Conservation (phyloP, 176 grass and related monocot species). For the Oryza brachyantha region DNA sequence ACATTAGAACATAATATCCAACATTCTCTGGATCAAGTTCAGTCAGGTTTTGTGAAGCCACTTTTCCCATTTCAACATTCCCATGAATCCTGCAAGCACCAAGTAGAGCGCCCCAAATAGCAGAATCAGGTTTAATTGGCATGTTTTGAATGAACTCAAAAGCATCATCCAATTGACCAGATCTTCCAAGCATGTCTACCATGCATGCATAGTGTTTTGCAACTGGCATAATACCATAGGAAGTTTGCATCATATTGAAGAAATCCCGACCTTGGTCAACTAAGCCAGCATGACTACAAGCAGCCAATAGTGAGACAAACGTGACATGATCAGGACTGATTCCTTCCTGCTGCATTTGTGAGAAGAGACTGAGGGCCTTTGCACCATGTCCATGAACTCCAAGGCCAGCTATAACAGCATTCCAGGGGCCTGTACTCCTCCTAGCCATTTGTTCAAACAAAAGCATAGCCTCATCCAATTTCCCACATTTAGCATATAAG, state of each 20-base stretch:
- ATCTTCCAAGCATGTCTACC: slow-evolving; percentile 65
- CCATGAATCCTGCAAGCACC: slow-evolving; percentile 79
- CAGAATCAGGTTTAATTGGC: slow-evolving; percentile 58
- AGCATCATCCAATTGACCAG: slow-evolving; percentile 55
- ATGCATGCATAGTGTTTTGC: slow-evolving; percentile 66
- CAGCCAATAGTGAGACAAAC: slow-evolving; percentile 69
- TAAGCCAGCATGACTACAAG: slow-evolving; percentile 72
- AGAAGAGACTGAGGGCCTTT: slow-evolving; percentile 48
- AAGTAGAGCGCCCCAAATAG: slow-evolving; percentile 69
- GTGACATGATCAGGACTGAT: slow-evolving; percentile 71
- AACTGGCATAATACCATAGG: slow-evolving; percentile 44
- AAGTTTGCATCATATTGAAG: slow-evolving; percentile 53
- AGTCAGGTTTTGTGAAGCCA: slow-evolving; percentile 60
- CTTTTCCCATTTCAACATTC: slow-evolving; percentile 62
- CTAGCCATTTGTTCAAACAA: slow-evolving; percentile 54
- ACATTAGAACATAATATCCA: slow-evolving; percentile 78
- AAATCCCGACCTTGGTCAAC: slow-evolving; percentile 61
- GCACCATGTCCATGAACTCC: slow-evolving; percentile 61
- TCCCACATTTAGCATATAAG: slow-evolving; percentile 81
- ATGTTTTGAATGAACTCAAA: slow-evolving; percentile 58
- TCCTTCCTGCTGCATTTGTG: slow-evolving; percentile 65
- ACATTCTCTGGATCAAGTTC: slow-evolving; percentile 67
- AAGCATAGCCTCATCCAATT: slow-evolving; percentile 44
- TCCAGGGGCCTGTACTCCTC: slow-evolving; percentile 56
- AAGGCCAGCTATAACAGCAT: slow-evolving; percentile 62